Conservation (phyloP, 768 basidiomycete species). For the Suillus subluteus region DNA sequence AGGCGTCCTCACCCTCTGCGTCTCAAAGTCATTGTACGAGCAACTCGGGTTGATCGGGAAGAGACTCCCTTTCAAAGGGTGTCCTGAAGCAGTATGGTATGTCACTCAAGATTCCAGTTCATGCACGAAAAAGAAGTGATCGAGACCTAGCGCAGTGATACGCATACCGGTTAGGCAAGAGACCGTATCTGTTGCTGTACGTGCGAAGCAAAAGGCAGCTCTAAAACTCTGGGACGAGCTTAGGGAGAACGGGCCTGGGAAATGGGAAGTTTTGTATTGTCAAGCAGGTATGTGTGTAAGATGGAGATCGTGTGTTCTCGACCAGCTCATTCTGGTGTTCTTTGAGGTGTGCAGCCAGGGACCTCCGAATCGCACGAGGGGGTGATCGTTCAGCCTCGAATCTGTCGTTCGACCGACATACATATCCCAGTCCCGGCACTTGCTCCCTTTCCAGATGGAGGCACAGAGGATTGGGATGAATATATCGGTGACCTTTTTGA, state of each 20-base stretch:
- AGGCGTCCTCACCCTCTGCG: slow-evolving; percentile 58
- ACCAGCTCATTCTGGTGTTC: slow-evolving; percentile 10
- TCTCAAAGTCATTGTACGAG: slow-evolving; percentile 62
- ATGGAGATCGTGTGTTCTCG: not conserved
- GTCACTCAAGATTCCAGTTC: slow-evolving; percentile 22
- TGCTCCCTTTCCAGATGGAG: slow-evolving; percentile 33
- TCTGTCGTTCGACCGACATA: slow-evolving; percentile 37
- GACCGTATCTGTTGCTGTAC: slow-evolving; percentile 39
- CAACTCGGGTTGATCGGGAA: slow-evolving; percentile 61
- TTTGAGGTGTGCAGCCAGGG: not conserved
- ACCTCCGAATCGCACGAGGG: slow-evolving; percentile 6
- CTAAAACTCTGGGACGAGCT: slow-evolving; percentile 54
- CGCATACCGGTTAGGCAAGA: slow-evolving; percentile 46
- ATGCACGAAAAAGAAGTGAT: slow-evolving; percentile 13
- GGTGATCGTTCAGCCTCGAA: slow-evolving; percentile 23
- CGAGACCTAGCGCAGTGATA: slow-evolving; percentile 44
- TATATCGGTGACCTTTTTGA: slow-evolving; percentile 57
- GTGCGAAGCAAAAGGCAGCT: slow-evolving; percentile 43
- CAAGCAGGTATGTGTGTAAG: slow-evolving; percentile 27
- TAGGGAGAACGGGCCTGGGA: slow-evolving; percentile 35
- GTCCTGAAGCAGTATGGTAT: slow-evolving; percentile 51
- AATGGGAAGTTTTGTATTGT: slow-evolving; percentile 51
- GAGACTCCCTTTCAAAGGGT: slow-evolving; percentile 55
- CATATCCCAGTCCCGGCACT: slow-evolving; percentile 44
- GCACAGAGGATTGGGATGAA: slow-evolving; percentile 54